Conservation (phyloP, 306 rosid species). For the Amphicarpaea edgeworthii region DNA sequence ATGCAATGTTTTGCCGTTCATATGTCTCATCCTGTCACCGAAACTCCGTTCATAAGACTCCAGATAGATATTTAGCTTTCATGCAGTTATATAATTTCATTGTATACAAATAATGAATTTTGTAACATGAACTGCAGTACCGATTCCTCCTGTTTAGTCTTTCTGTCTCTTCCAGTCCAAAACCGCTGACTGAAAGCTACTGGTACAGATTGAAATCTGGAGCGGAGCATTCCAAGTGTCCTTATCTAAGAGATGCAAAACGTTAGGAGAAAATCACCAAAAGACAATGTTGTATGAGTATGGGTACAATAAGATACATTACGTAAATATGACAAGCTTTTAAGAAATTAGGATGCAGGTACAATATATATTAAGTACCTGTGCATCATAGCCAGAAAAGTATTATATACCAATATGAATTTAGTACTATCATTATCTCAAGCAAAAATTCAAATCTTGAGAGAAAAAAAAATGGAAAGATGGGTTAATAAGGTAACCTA, state of each 20-base stretch:
- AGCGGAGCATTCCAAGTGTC: slow-evolving; percentile 98
- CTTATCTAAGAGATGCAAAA: slow-evolving; percentile 75
- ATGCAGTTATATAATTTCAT: slow-evolving; percentile 20
- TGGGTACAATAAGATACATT: background rate
- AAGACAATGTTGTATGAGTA: background rate
- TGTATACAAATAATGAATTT: slow-evolving; percentile 41
- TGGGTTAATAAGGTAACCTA: background rate
- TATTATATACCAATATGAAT: slow-evolving; percentile 11
- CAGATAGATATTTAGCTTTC: background rate
- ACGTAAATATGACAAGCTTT: background rate
- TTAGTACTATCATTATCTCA: slow-evolving; percentile 24
- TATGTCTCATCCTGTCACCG: slow-evolving; percentile 62
- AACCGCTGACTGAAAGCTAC: slow-evolving; percentile 74
- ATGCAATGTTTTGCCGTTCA: slow-evolving; percentile 68
- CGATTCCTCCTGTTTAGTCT: slow-evolving; percentile 40
- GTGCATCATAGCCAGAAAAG: background rate
- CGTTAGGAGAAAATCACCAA: slow-evolving; percentile 39
- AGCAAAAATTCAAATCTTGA: slow-evolving; percentile 13
- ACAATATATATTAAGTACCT: background rate
- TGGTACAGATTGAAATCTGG: slow-evolving; percentile 86
- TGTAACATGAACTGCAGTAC: slow-evolving; percentile 51
- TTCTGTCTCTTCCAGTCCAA: slow-evolving; percentile 61
- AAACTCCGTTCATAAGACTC: slow-evolving; percentile 26
- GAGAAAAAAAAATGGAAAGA: background rate
- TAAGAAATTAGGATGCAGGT: background rate